These are phyloP conservation scores for Phascolomyces articulosus DNA, from an alignment of 371 early-diverging fungal species.

Conservation along the genomic window DNA sequence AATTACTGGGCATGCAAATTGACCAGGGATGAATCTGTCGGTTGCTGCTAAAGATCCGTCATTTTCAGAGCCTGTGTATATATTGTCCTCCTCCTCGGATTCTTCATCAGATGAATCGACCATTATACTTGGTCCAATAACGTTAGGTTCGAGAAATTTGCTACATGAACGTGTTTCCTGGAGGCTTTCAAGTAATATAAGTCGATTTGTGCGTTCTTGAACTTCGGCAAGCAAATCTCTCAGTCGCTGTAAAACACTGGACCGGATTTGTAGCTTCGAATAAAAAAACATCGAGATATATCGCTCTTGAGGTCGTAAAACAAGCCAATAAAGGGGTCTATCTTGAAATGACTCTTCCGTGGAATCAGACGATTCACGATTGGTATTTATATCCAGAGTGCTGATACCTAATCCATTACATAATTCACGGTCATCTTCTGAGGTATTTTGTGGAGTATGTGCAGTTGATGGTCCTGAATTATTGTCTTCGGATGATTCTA, in stretches of 20 bases:
- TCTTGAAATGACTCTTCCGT: slow-evolving; percentile 7
- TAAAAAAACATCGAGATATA: slow-evolving; percentile 70
- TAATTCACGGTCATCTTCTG: slow-evolving; percentile 10
- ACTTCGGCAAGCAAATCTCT: slow-evolving; percentile 54
- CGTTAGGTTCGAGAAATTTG: slow-evolving; percentile 62
- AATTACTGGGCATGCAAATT: slow-evolving; percentile 75
- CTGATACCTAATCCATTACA: slow-evolving; percentile 48
- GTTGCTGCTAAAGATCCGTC: not conserved
- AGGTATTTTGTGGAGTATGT: not conserved
- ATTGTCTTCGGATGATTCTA: not conserved
- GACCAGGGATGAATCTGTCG: slow-evolving; percentile 57
- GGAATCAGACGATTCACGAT: not conserved
- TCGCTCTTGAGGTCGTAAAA: slow-evolving; percentile 56
- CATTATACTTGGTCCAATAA: slow-evolving; percentile 16
- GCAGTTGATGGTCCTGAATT: not conserved
- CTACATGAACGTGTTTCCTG: slow-evolving; percentile 74
- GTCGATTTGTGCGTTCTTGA: slow-evolving; percentile 70
- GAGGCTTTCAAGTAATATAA: slow-evolving; percentile 65
- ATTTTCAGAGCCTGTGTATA: slow-evolving; percentile 11
- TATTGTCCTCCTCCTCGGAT: slow-evolving; percentile 44
- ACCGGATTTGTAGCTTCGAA: slow-evolving; percentile 59
- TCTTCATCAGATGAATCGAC: slow-evolving; percentile 29
- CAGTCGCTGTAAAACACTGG: slow-evolving; percentile 53
- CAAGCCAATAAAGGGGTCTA: slow-evolving; percentile 66
- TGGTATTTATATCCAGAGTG: slow-evolving; percentile 18